Percentiles rank a stretch among this genome's conserved stretches.
Evolutionary conservation across 2,329 filamentous ascomycete genomes (phyloP).

Genomic region (Penicillium concentricum): DNA sequence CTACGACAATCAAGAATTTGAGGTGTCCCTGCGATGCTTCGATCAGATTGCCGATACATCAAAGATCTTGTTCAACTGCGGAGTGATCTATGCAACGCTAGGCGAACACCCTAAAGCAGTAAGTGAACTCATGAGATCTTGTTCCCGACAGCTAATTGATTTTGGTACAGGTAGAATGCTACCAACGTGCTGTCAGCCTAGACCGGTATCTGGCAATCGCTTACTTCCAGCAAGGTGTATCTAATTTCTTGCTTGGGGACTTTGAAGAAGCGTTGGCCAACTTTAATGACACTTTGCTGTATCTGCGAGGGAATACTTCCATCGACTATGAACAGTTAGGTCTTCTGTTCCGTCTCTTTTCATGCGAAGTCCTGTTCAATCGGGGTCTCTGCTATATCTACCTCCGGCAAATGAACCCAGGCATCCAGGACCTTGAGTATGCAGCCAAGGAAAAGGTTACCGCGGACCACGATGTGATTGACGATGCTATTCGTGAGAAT

Average conservation of each 20-base stretch:
- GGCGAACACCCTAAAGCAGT: conserved; percentile 96
- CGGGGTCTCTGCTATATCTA: conserved; percentile 97
- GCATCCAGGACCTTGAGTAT: conserved; percentile 85
- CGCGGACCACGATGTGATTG: conserved; percentile 94
- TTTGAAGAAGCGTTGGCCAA: conserved; percentile 97
- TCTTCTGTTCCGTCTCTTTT: conserved; percentile 92
- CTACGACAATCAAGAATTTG: conserved; percentile 98
- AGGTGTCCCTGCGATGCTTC: conserved; percentile 80
- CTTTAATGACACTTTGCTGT: conserved; percentile 96
- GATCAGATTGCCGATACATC: conserved; percentile 89
- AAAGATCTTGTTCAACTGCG: conserved; percentile 98
- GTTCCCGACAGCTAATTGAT: conserved; percentile 8
- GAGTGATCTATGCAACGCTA: conserved; percentile 93
- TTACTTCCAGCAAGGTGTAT: conserved; percentile 97
- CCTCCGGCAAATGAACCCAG: conserved; percentile 83
- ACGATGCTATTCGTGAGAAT: conserved; percentile 90
- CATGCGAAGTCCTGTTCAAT: conserved; percentile 97
- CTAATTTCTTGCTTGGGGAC: conserved; percentile 94
- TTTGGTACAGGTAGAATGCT: conserved; percentile 77
- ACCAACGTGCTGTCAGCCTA: conserved; percentile 83
- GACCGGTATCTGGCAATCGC: conserved; percentile 96
- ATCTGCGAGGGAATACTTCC: conserved; percentile 91
- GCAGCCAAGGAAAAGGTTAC: conserved; percentile 96
- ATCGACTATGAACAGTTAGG: conserved; percentile 98
- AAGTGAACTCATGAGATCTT: conserved; percentile 39